A percentile compares a stretch with the other conserved stretches of the same genome.
phyloP scores from a whole-genome alignment of 306 rosid genomes.

The Rosa rugosa region DNA sequence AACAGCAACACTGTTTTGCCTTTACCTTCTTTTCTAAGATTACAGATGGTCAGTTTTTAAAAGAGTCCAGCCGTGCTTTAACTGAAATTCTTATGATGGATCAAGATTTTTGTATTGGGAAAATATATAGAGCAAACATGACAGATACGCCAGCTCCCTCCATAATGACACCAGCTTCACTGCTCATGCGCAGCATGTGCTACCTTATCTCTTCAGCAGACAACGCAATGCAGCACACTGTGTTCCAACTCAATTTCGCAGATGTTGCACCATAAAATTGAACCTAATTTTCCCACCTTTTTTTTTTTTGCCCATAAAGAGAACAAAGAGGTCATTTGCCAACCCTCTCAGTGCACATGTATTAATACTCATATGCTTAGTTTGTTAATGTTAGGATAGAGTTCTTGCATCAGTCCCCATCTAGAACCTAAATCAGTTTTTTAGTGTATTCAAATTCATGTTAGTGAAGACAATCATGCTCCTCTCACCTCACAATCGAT shows the following conservation, averaged over 20 bases:
- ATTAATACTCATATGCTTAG: neutral
- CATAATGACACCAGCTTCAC: neutral
- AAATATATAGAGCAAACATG: neutral
- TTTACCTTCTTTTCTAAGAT: neutral
- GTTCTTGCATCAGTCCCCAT: neutral
- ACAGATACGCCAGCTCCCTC: neutral
- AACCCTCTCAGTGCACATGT: slow-evolving; percentile 14
- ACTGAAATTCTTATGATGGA: neutral
- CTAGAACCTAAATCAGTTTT: neutral
- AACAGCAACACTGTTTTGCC: too few species aligned
- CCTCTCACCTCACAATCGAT: too few species aligned
- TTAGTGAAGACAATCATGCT: neutral
- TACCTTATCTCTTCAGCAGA: slow-evolving; percentile 33
- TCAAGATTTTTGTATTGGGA: neutral
- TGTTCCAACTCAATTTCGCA: slow-evolving; percentile 22
- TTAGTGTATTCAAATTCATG: neutral
- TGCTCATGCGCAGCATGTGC: slow-evolving; percentile 42
- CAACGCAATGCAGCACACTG: slow-evolving; percentile 19
- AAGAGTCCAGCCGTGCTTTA: neutral
- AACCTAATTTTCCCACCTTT: slow-evolving; percentile 3
- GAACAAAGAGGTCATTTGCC: neutral
- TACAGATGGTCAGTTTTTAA: neutral
- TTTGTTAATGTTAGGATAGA: neutral
- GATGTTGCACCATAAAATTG: slow-evolving; percentile 19
- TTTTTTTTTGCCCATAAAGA: slow-evolving; percentile 19